These are phyloP conservation scores for Ramaria sp. DNA, from an alignment of 768 basidiomycete genomes.

Conservation along the genomic window DNA sequence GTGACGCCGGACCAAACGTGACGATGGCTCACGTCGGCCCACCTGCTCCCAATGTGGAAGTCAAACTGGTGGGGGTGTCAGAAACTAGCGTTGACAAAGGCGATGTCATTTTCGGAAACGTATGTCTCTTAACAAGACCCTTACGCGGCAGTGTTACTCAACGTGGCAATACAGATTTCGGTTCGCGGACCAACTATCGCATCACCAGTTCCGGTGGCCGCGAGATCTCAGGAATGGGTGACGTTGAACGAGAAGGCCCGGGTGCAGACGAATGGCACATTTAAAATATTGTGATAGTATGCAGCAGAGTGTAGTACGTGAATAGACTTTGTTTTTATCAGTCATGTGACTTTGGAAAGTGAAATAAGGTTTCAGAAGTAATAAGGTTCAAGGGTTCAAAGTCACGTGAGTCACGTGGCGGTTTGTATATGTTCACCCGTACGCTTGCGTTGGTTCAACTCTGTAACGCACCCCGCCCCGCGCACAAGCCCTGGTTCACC, in stretches of 20 bases:
- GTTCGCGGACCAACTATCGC: slow-evolving; percentile 72
- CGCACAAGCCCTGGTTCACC: too few relatives aligned
- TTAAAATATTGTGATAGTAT: slow-evolving; percentile 21
- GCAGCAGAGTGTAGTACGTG: too few relatives aligned
- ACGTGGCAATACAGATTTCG: slow-evolving; percentile 16
- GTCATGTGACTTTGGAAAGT: background rate
- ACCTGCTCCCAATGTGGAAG: slow-evolving; percentile 79
- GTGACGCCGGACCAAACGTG: slow-evolving; percentile 17
- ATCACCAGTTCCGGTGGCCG: slow-evolving; percentile 24
- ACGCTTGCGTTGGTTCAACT: background rate
- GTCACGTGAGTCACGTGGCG: slow-evolving; percentile 7
- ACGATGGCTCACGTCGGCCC: slow-evolving; percentile 54
- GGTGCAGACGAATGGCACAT: slow-evolving; percentile 60
- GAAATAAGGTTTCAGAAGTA: slow-evolving; percentile 5
- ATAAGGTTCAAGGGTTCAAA: background rate
- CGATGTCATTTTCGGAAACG: slow-evolving; percentile 48
- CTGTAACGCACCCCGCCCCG: background rate
- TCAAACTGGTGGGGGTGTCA: slow-evolving; percentile 58
- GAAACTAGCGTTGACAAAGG: slow-evolving; percentile 57
- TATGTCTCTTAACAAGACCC: slow-evolving; percentile 20
- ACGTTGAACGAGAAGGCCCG: slow-evolving; percentile 30
- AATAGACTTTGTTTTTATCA: too few relatives aligned
- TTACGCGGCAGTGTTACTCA: slow-evolving; percentile 5
- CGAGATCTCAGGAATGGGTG: slow-evolving; percentile 33
- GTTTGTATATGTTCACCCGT: background rate